Conservation (phyloP, 495 filamentous ascomycete species). For the Trichodelitschia bisporula region DNA sequence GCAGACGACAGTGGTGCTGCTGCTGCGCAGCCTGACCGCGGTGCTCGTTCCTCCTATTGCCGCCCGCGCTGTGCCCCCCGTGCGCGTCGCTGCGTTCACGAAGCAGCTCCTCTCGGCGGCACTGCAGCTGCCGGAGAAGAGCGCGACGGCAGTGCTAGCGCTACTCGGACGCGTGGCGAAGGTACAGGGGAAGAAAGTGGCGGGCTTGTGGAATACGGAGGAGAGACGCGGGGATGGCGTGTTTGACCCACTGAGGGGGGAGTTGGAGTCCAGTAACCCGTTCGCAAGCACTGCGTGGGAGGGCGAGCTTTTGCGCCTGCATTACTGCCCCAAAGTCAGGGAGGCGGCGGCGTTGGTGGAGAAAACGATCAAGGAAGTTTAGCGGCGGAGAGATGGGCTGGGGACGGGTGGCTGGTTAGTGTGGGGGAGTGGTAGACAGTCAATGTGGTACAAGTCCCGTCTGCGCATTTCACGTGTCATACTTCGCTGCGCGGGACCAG, state of each 20-base stretch:
- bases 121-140: slow-evolving; percentile 77
- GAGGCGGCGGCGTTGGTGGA: slow-evolving; percentile 53
- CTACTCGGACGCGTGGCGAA: slow-evolving; percentile 52
- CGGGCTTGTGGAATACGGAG: slow-evolving; percentile 58
- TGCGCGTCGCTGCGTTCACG: slow-evolving; percentile 71
- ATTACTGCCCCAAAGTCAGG: slow-evolving; percentile 70
- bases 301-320: slow-evolving; percentile 57
- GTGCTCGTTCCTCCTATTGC: slow-evolving; percentile 43
- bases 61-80: slow-evolving; percentile 34
- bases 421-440: too few relatives aligned
- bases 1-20: slow-evolving; percentile 71
- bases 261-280: slow-evolving; percentile 64
- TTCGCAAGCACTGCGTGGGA: slow-evolving; percentile 86
- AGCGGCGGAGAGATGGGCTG: too few relatives aligned
- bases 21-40: slow-evolving; percentile 60
- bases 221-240: slow-evolving; percentile 71
- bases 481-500: too few relatives aligned
- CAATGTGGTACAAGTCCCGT: too few relatives aligned
- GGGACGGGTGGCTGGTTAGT: too few relatives aligned
- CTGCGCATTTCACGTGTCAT: too few relatives aligned
- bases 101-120: slow-evolving; percentile 68
- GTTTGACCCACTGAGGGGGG: slow-evolving; percentile 27
- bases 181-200: slow-evolving; percentile 42
- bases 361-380: too few relatives aligned
- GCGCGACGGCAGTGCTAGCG: slow-evolving; percentile 45